Conservation (phyloP, 768 basidiomycete species). For the Amanita pseudoporphyria region DNA sequence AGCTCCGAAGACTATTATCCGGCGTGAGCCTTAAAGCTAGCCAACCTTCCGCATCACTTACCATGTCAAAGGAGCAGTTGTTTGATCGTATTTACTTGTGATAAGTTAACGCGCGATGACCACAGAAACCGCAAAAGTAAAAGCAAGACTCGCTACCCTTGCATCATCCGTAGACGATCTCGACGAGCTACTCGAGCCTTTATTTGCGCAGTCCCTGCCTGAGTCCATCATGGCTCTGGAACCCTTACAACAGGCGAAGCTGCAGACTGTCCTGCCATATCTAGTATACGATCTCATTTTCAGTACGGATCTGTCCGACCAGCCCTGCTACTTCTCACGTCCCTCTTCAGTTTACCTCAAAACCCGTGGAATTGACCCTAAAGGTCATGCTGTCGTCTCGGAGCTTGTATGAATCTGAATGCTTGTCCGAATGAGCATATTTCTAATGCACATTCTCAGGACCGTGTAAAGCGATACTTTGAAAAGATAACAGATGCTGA, state of each 20-base stretch:
- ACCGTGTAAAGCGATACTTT: conserved; percentile 73
- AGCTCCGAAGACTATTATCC: conserved; percentile 72
- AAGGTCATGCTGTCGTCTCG: conserved; percentile 63
- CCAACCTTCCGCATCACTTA: conserved; percentile 21
- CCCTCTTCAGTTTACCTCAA: conserved; percentile 63
- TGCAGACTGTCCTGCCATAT: conserved; percentile 75
- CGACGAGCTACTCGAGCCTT: conserved; percentile 53
- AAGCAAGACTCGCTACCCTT: conserved; percentile 38
- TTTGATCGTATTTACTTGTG: conserved; percentile 20
- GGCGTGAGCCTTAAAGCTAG: conserved; percentile 8
- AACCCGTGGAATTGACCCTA: conserved; percentile 70
- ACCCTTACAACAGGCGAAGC: conserved; percentile 71
- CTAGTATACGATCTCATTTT: conserved; percentile 80
- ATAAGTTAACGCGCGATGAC: conserved; percentile 22
- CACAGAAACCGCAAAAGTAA: conserved; percentile 37
- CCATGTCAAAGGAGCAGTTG: conserved; percentile 30
- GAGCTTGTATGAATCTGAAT: conserved; percentile 43
- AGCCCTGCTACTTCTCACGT: background rate
- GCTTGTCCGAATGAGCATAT: background rate
- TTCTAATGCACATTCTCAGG: conserved; percentile 28
- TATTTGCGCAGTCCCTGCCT: conserved; percentile 58
- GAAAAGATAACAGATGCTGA: conserved; percentile 74
- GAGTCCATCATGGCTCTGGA: conserved; percentile 58
- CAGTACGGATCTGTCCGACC: conserved; percentile 36
- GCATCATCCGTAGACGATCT: conserved; percentile 56